Evolutionary conservation across 179 eudicot species (phyloP).

Genomic region (Corrigiola litoralis): DNA sequence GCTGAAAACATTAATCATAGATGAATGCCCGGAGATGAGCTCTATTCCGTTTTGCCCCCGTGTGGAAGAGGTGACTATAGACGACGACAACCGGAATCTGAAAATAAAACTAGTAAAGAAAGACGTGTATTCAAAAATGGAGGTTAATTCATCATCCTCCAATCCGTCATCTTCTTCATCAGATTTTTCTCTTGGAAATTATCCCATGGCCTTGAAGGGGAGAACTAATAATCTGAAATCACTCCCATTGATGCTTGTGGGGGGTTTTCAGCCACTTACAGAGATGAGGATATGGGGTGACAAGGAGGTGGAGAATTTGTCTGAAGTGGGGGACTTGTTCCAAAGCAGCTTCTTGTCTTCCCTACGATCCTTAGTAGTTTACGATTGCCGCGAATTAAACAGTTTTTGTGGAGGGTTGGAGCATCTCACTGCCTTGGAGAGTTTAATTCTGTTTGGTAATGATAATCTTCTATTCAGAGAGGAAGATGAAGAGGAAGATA

Average conservation of each 20-base stretch:
- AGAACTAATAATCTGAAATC: neutral
- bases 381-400: neutral
- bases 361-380: neutral
- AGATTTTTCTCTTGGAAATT: no score
- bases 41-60: conserved; percentile 10
- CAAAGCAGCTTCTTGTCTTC: neutral
- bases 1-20: neutral
- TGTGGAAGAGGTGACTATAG: neutral
- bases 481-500: neutral
- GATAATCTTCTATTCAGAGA: neutral
- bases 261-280: neutral
- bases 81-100: neutral
- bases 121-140: no score
- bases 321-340: neutral
- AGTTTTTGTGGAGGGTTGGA: neutral
- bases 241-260: neutral
- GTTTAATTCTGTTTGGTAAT: neutral
- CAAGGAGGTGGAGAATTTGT: neutral
- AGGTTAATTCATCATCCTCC: no score
- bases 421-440: conserved; percentile 16
- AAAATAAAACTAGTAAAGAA: no score
- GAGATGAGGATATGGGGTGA: neutral
- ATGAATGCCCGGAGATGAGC: neutral
- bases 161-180: no score
- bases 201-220: neutral